A percentile compares a stretch with the other conserved stretches of the same genome.
These are phyloP conservation scores for Vicia sativa DNA, from an alignment of 306 rosid genomes.

Conservation along the genomic window DNA sequence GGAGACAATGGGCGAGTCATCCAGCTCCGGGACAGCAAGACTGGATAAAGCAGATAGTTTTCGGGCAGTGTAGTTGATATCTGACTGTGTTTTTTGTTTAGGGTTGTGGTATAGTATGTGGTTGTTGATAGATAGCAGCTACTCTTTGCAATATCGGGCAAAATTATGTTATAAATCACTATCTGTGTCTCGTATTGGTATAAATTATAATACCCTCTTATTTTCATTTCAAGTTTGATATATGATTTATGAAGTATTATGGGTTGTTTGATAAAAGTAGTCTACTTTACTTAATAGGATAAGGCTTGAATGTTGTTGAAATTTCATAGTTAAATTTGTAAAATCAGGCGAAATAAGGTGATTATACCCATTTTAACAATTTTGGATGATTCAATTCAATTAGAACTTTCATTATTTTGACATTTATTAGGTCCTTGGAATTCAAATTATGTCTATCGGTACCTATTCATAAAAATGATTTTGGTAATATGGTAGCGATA, in stretches of 20 bases:
- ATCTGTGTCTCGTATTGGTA: not conserved
- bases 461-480: no score
- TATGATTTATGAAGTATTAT: not conserved
- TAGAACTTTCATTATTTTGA: no score
- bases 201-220: not conserved
- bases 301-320: not conserved
- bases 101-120: conserved; percentile 19
- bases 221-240: conserved; percentile 5
- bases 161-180: not conserved
- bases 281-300: not conserved
- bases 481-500: no score
- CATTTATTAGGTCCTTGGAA: no score
- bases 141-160: not conserved
- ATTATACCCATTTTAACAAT: no score
- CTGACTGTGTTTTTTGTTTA: conserved; percentile 3
- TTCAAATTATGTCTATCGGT: no score
- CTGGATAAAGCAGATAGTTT: conserved; percentile 77
- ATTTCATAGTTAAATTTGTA: not conserved
- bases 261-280: not conserved
- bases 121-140: not conserved
- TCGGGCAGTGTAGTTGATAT: conserved; percentile 48
- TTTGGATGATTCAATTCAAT: no score
- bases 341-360: no score
- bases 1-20: conserved; percentile 92
- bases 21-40: conserved; percentile 89